Base-by-base conservation (phyloP, 257 asterid species). In the Nicotiana sylvestris region DNA sequence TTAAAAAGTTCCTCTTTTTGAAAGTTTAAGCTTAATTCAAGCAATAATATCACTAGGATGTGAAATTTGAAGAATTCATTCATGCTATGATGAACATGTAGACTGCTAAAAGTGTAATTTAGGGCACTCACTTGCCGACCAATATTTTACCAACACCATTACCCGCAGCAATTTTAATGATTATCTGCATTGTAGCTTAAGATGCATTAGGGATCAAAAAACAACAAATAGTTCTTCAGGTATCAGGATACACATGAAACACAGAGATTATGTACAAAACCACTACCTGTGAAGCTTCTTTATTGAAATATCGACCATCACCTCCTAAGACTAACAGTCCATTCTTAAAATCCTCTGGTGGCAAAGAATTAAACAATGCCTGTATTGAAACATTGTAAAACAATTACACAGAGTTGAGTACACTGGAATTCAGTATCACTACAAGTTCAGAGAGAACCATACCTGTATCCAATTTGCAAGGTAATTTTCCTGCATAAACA, bases 401-500 rank as follows among this genome's bases (percentile, higher is more conserved):
- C 78, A 66, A 76, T 78, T 62, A 37, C 83, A 21, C 76, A 77
- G 39, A 57, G 12, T 17, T 64, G 56, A 80, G 43, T 27, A 60
- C 77, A 39, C 53, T 80, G 68, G 15, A 68, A 81, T 84, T 29
- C 66, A 82, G 78, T 13, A 51, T 74, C 53, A 32, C 30, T 30
- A n/a, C 72, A 64, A 81, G 77, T 10, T 67, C 58, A 67, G 32
- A 77, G 30, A 56, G 62, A 56, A n/a, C 66, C 86, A 83, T 86
- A 96, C 99, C 98, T 96, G 98, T 87, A 96, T 96, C 99, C 99
- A 94, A 84, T 96, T 96, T 82, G 95, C 98, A 9, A 93, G 95
- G 87, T 96, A 96, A 81, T 93, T 92, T 72, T 96, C 98, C 89
- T 91, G 91, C 97, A 87, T 87, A 90, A 96, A 94, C 86, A 87